These are phyloP conservation scores for Anastatica hierochuntica DNA, from an alignment of 345 rosid genomes.

Conservation along the genomic window DNA sequence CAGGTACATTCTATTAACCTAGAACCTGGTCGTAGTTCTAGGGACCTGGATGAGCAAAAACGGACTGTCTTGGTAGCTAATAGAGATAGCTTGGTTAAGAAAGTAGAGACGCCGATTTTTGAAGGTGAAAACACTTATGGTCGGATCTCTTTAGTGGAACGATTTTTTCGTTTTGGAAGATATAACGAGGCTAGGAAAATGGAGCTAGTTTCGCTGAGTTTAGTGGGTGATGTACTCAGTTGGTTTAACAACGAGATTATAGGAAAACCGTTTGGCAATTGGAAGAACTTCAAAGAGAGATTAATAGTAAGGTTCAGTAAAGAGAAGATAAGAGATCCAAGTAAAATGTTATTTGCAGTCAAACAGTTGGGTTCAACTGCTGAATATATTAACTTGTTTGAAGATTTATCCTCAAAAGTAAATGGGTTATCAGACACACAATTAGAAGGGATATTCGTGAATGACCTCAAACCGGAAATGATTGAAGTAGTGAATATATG, in stretches of 20 bases:
- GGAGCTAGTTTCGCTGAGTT: not conserved
- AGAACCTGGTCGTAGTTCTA: too few species aligned
- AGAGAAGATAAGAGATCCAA: not conserved
- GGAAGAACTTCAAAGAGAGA: not conserved
- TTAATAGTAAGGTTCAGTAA: not conserved
- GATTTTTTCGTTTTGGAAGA: not conserved
- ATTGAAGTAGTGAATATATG: too few species aligned
- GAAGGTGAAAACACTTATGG: not conserved
- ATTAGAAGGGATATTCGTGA: not conserved
- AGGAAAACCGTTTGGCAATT: not conserved
- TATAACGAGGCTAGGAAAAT: not conserved
- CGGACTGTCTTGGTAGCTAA: too few species aligned
- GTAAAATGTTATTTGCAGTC: not conserved
- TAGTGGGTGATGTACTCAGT: not conserved
- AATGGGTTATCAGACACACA: not conserved
- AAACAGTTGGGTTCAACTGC: not conserved
- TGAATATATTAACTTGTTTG: not conserved
- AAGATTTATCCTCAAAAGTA: not conserved
- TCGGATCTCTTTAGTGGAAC: not conserved
- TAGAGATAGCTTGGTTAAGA: not conserved
- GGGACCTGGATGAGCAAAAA: too few species aligned
- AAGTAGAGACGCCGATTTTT: too few species aligned
- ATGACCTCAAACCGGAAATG: too few species aligned
- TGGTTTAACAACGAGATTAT: not conserved
- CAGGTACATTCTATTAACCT: too few species aligned